A percentile compares a stretch with the other conserved stretches of the same genome.
Evolutionary conservation across 306 rosid species (phyloP).

Genomic region (Acacia acuminata): DNA sequence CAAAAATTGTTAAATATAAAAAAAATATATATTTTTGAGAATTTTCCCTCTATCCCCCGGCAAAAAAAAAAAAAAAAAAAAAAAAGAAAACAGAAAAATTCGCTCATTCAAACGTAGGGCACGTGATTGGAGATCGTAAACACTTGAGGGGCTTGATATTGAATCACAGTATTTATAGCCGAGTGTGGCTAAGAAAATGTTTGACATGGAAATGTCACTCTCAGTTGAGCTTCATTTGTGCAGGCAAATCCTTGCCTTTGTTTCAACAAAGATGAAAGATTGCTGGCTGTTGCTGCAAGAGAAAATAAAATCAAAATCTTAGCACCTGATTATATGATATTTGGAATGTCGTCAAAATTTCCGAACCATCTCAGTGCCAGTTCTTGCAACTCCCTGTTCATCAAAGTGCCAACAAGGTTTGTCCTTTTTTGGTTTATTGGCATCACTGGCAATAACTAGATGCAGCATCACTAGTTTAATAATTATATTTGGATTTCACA

Average conservation of each 20-base stretch:
- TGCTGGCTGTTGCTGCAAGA: constrained; percentile 52
- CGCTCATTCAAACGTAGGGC: too few relatives aligned
- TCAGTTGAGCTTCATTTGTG: constrained; percentile 13
- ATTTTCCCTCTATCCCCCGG: too few relatives aligned
- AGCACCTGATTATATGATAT: constrained; percentile 17
- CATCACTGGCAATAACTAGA: not conserved
- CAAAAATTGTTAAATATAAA: too few relatives aligned
- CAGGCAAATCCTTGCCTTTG: constrained; percentile 48
- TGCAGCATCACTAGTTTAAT: not conserved
- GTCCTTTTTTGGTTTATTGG: constrained; percentile 10
- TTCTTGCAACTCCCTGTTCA: constrained; percentile 36
- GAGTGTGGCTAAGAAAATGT: not conserved
- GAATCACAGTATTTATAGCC: not conserved
- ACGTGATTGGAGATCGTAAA: not conserved
- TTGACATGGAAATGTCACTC: not conserved
- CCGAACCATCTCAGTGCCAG: constrained; percentile 35
- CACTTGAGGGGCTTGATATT: not conserved
- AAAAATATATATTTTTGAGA: too few relatives aligned
- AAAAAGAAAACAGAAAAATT: too few relatives aligned
- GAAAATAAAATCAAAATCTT: constrained; percentile 51
- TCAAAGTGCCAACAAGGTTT: constrained; percentile 15
- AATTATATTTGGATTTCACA: not conserved
- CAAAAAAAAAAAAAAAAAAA: too few relatives aligned
- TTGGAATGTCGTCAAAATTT: constrained; percentile 28
- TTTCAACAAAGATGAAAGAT: constrained; percentile 50